phyloP scores from a whole-genome alignment of 2,329 filamentous ascomycete species.

The Cytospora mali region DNA sequence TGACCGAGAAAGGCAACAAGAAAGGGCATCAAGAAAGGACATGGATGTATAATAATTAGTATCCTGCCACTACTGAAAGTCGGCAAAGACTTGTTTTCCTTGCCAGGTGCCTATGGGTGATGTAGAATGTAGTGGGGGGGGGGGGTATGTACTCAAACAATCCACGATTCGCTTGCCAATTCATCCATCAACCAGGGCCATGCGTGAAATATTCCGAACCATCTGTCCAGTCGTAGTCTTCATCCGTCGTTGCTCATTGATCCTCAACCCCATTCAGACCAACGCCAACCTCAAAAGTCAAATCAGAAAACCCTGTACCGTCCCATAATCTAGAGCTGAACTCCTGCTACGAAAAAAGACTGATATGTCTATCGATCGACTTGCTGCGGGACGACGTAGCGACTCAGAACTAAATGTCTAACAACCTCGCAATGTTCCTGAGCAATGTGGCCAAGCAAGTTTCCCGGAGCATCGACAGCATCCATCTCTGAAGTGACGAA shows the following conservation, averaged over 20 bases:
- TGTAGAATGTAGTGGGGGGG: neutral
- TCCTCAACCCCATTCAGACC: neutral
- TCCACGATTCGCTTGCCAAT: constrained; percentile 14
- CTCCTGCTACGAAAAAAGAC: neutral
- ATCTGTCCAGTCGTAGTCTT: constrained; percentile 9
- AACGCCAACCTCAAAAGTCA: neutral
- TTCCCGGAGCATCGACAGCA: neutral
- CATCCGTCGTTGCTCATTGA: constrained; percentile 2
- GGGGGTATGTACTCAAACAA: constrained; percentile 6
- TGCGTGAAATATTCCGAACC: constrained; percentile 17
- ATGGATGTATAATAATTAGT: neutral
- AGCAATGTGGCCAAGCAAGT: neutral
- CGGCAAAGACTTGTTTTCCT: neutral
- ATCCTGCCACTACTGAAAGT: neutral
- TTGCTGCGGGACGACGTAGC: neutral
- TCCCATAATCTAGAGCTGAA: neutral
- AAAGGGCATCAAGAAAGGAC: neutral
- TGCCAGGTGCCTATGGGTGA: neutral
- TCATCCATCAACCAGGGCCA: constrained; percentile 14
- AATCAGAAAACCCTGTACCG: constrained; percentile 3
- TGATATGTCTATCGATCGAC: neutral
- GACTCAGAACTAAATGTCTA: neutral
- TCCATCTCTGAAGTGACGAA: neutral
- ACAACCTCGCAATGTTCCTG: neutral
- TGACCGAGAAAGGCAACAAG: neutral